phyloP scores from a whole-genome alignment of 2,329 filamentous ascomycete genomes.

The Septoria petroselini region DNA sequence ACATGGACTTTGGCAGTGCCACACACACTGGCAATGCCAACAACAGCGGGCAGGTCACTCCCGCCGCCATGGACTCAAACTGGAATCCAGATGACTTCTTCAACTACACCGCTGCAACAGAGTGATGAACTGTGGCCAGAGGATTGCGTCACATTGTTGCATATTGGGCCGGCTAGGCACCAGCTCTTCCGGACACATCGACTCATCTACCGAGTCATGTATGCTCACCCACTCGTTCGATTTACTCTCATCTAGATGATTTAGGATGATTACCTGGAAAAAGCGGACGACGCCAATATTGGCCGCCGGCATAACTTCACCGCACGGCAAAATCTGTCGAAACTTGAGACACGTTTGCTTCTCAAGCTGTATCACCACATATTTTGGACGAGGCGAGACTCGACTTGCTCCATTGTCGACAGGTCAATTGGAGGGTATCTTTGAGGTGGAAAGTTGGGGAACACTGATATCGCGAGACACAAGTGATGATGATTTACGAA shows the following conservation, averaged over 20 bases:
- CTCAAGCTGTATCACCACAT: slow-evolving; percentile 3
- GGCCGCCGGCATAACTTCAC: background rate
- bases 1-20: slow-evolving; percentile 16
- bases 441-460: background rate
- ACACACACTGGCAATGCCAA: slow-evolving; percentile 1
- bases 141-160: background rate
- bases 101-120: slow-evolving; percentile 21
- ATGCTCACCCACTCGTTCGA: no score
- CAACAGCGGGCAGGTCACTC: slow-evolving; percentile 24
- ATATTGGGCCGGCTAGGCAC: background rate
- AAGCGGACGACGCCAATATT: background rate
- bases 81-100: slow-evolving; percentile 29
- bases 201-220: no score
- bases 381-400: background rate
- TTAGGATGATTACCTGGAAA: no score
- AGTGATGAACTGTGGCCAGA: no score
- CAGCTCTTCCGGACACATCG: no score
- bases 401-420: no score
- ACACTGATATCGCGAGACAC: background rate
- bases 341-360: background rate
- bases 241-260: no score
- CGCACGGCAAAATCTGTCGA: no score
- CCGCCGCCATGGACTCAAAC: slow-evolving; percentile 14
- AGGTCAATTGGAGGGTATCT: background rate
- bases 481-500: slow-evolving; percentile 10